Evolutionary conservation across 805 yeast species (phyloP), one percentile per base, ranked within the genome.

Genomic region (Wickerhamiella azyma): DNA sequence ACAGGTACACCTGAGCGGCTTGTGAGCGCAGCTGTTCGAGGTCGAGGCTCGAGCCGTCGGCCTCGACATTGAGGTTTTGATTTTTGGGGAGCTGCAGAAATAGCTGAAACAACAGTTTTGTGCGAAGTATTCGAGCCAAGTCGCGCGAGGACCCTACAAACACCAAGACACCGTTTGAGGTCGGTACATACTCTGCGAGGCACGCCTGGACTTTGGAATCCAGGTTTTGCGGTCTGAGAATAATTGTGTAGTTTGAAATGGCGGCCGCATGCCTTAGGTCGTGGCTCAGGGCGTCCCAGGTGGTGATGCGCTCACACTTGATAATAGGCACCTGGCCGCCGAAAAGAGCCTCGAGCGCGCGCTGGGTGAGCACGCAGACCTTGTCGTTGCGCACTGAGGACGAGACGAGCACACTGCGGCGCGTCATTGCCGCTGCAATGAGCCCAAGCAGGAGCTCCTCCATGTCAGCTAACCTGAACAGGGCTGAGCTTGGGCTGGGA

Each of bases 1-100:
- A 65, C 7, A 77, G 58, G n/a, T 49, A 53, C 9, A 74, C 66
- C 8, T 29, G 11, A 3, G 18, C 9, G 11, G 45, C 40, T 11
- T 26, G 26, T 9, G 26, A 5, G 5, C 40, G 19, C 13, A 42
- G 26, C 36, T 35, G 28, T 16, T 30, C 30, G 26, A n/a, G 26
- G 33, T 18, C 43, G 26, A 21, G 35, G 3, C 14, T 7, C 9
- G 30, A 6, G 6, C 7, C 16, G 33, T 13, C 6, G 14, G 33
- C 3, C 16, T 30, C 33, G 16, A 30, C 16, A n/a, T 13, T 30
- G 9, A 30, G 33, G 8, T 13, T 30, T 8, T 30, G 33, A n/a
- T 30, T 30, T 30, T 30, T 30, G 7, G 33, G 33, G 33, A 30
- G 11, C 16, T 30, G 33, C 6, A 30, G 33, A 13, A 13, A 13